Evolutionary conservation across 2,329 filamentous ascomycete genomes (phyloP).

Genomic region (Ramichloridium luteum): DNA sequence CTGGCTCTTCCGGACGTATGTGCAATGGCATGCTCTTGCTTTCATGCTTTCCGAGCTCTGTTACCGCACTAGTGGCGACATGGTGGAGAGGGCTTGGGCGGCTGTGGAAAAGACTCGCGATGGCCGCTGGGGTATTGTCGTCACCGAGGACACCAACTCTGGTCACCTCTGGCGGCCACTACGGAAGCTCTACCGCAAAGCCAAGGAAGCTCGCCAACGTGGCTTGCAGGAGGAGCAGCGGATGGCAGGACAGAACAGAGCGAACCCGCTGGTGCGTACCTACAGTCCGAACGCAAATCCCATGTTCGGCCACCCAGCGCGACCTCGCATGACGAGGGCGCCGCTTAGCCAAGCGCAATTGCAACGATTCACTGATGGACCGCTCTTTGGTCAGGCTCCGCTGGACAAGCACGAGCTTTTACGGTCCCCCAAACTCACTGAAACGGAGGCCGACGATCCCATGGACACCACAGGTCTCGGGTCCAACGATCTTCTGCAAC

Average conservation of each 20-base stretch:
- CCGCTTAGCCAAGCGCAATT: slow-evolving; percentile 24
- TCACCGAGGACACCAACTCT: slow-evolving; percentile 23
- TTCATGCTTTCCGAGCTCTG: slow-evolving; percentile 50
- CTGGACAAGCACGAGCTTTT: slow-evolving; percentile 24
- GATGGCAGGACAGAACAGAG: slow-evolving; percentile 1
- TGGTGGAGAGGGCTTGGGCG: slow-evolving; percentile 49
- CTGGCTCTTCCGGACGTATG: slow-evolving; percentile 53
- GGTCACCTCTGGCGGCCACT: slow-evolving; percentile 54
- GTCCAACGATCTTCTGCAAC: slow-evolving; percentile 7
- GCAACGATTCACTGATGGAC: slow-evolving; percentile 22
- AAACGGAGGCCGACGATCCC: slow-evolving; percentile 10
- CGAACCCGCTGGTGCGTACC: slow-evolving; percentile 12
- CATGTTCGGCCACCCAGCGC: slow-evolving; percentile 21
- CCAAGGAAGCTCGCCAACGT: slow-evolving; percentile 40
- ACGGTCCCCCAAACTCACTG: slow-evolving; percentile 18
- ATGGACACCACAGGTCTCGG: slow-evolving; percentile 7
- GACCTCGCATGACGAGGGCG: slow-evolving; percentile 20
- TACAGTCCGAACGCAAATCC: slow-evolving; percentile 24
- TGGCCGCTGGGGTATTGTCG: slow-evolving; percentile 29
- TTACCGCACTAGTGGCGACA: slow-evolving; percentile 42
- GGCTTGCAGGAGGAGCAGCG: slow-evolving; percentile 32
- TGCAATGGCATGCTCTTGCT: slow-evolving; percentile 54
- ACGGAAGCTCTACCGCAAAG: slow-evolving; percentile 47
- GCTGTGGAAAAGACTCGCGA: slow-evolving; percentile 39
- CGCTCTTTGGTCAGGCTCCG: slow-evolving; percentile 22